phyloP scores from a whole-genome alignment of 176 grass and related monocot species.

The Rhynchospora breviuscula region DNA sequence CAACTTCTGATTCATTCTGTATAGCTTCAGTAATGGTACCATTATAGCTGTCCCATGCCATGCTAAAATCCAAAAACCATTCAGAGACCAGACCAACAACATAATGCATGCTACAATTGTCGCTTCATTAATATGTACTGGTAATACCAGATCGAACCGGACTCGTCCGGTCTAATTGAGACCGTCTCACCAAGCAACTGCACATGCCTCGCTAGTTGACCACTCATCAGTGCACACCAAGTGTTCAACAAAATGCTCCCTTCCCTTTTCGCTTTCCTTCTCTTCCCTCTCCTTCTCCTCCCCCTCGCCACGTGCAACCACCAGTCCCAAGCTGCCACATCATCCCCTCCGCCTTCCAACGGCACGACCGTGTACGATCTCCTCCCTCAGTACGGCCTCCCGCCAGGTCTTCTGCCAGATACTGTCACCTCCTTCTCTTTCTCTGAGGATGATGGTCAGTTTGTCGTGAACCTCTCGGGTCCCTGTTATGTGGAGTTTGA shows the following conservation, averaged over 20 bases:
- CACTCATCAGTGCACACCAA: neutral
- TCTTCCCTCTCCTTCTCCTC: neutral
- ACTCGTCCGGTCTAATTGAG: neutral
- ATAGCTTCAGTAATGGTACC: neutral
- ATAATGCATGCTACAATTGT: neutral
- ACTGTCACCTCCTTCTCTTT: conserved; percentile 30
- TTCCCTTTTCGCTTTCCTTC: neutral
- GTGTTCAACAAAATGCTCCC: neutral
- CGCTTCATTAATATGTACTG: neutral
- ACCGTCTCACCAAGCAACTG: neutral
- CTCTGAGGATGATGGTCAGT: conserved; percentile 7
- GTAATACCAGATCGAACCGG: neutral
- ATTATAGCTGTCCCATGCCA: neutral
- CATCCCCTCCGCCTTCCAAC: neutral
- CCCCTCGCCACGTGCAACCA: neutral
- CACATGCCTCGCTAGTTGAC: neutral
- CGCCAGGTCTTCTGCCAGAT: conserved; percentile 23
- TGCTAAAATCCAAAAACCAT: neutral
- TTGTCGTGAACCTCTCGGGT: conserved; percentile 22
- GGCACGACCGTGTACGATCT: conserved; percentile 29
- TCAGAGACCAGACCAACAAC: neutral
- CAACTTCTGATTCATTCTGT: neutral
- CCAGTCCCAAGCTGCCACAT: neutral
- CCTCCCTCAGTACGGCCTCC: conserved; percentile 21
- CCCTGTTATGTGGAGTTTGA: conserved; percentile 33